Percentiles rank a stretch among this genome's conserved stretches.
Conservation (phyloP, 2,329 filamentous ascomycete species). For the Talaromyces islandicus region DNA sequence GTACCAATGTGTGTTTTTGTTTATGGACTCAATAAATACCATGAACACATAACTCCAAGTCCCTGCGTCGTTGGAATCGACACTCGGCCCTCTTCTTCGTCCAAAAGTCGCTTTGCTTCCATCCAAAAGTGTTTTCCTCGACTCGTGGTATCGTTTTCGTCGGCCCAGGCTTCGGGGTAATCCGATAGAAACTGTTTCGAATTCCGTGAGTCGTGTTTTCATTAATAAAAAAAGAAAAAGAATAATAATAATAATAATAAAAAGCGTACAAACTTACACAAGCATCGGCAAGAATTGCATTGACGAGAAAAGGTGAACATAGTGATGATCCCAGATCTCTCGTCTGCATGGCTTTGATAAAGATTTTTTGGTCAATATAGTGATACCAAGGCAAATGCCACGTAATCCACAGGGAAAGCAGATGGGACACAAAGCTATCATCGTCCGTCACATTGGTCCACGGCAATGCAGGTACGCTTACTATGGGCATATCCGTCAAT, state of each 20-base stretch:
- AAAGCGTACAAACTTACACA: too few relatives aligned
- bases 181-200: conserved; percentile 29
- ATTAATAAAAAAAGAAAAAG: background rate
- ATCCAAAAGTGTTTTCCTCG: conserved; percentile 28
- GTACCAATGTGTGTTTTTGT: background rate
- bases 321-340: conserved; percentile 53
- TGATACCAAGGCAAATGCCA: conserved; percentile 89
- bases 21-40: background rate
- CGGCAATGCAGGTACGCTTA: conserved; percentile 26
- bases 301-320: conserved; percentile 79
- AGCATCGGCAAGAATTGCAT: conserved; percentile 67
- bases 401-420: conserved; percentile 88
- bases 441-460: conserved; percentile 82
- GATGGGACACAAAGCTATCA: conserved; percentile 66
- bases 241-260: too few relatives aligned
- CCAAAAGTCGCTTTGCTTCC: conserved; percentile 32
- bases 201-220: conserved; percentile 1
- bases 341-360: conserved; percentile 47
- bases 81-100: conserved; percentile 26
- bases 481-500: conserved; percentile 25
- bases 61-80: conserved; percentile 32
- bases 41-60: conserved; percentile 16
- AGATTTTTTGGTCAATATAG: conserved; percentile 72
- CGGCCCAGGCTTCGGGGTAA: conserved; percentile 24
- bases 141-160: conserved; percentile 21